Conservation (phyloP, 305 asterid species). For the Rubia balearica region DNA sequence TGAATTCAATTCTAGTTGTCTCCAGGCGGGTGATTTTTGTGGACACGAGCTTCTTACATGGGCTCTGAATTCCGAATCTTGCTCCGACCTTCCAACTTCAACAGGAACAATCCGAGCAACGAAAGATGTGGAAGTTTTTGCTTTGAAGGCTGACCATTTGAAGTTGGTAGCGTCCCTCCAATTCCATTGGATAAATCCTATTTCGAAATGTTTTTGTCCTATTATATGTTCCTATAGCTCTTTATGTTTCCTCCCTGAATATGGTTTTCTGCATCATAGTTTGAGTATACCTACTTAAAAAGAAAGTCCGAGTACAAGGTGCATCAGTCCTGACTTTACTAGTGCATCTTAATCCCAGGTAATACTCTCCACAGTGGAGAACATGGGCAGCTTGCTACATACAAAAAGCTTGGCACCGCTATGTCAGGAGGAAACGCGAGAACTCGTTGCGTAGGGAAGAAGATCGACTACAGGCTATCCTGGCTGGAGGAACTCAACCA, state of each 20-base stretch:
- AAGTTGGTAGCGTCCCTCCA: conserved; percentile 22
- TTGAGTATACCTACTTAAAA: not conserved
- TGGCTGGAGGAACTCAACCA: conserved; percentile 23
- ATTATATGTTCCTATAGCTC: not conserved
- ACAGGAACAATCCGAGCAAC: conserved; percentile 52
- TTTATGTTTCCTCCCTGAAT: not conserved
- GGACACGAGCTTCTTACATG: conserved; percentile 65
- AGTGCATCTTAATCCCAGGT: conserved; percentile 20
- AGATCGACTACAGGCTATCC: conserved; percentile 26
- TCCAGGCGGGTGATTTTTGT: conserved; percentile 46
- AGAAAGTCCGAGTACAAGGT: not conserved
- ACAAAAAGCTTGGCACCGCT: conserved; percentile 56
- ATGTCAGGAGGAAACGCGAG: conserved; percentile 40
- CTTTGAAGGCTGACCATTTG: conserved; percentile 50
- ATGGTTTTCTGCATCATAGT: not conserved
- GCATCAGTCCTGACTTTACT: not conserved
- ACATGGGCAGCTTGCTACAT: conserved; percentile 58
- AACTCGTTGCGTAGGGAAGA: conserved; percentile 37
- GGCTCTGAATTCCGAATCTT: conserved; percentile 60
- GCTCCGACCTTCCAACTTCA: conserved; percentile 48
- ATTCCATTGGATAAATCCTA: too few species aligned
- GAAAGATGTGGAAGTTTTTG: conserved; percentile 61
- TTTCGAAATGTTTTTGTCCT: not conserved
- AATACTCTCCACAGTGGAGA: conserved; percentile 52
- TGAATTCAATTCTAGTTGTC: conserved; percentile 42